Percentiles rank a stretch among this genome's conserved stretches.
Conservation (phyloP, 2,329 filamentous ascomycete species). For the Penicillium sp. region DNA sequence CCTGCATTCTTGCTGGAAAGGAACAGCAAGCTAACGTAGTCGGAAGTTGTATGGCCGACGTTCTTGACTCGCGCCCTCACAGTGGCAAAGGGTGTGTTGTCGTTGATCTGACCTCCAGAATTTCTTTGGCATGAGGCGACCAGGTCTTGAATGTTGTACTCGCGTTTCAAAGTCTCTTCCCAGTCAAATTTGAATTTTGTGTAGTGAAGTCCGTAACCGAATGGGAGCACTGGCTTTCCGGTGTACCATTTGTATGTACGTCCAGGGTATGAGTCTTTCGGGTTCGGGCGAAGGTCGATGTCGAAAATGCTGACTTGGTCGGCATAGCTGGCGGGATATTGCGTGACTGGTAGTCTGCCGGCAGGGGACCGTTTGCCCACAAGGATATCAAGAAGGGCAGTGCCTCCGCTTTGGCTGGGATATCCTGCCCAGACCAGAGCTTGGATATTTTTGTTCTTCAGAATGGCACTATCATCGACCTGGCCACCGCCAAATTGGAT, state of each 20-base stretch:
- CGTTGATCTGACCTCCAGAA: neutral
- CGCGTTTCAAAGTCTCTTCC: slow-evolving; percentile 1
- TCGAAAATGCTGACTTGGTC: slow-evolving; percentile 42
- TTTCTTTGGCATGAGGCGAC: neutral
- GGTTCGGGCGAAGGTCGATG: slow-evolving; percentile 38
- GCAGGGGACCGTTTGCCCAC: slow-evolving; percentile 41
- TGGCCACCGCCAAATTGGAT: slow-evolving; percentile 44
- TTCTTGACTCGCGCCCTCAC: slow-evolving; percentile 3
- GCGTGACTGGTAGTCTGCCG: slow-evolving; percentile 41
- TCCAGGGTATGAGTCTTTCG: slow-evolving; percentile 30
- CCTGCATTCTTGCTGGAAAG: slow-evolving; percentile 13
- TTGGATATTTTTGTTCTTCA: slow-evolving; percentile 38
- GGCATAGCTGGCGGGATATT: slow-evolving; percentile 47
- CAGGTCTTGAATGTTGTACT: slow-evolving; percentile 5
- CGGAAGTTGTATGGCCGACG: slow-evolving; percentile 9
- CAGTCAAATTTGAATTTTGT: slow-evolving; percentile 37
- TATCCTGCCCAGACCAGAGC: slow-evolving; percentile 46
- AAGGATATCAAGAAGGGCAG: slow-evolving; percentile 43
- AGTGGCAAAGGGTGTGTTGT: slow-evolving; percentile 3
- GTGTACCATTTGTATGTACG: slow-evolving; percentile 47
- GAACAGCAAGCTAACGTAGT: slow-evolving; percentile 14
- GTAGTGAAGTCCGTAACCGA: slow-evolving; percentile 47
- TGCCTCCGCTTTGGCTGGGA: slow-evolving; percentile 44
- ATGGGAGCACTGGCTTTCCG: slow-evolving; percentile 37
- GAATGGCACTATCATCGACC: slow-evolving; percentile 40